These are phyloP conservation scores for Colletotrichum siamense DNA, from an alignment of 2,329 filamentous ascomycete species.

Conservation along the genomic window DNA sequence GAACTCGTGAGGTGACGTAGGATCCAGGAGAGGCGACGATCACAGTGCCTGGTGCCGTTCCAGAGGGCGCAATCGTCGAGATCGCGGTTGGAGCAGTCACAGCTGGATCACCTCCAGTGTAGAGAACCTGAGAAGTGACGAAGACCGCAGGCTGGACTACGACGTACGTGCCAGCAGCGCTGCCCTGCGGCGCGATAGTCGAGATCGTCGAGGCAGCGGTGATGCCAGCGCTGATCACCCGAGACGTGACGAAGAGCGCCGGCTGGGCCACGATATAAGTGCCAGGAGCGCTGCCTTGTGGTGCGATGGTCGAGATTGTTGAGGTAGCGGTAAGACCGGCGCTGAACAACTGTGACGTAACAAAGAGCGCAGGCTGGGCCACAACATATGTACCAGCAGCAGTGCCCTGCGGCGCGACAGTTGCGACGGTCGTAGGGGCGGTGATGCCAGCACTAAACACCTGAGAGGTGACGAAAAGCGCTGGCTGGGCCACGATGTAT, in stretches of 20 bases:
- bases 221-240: neutral
- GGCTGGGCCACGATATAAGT: conserved; percentile 13
- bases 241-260: neutral
- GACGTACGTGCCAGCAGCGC: neutral
- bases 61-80: neutral
- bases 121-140: neutral
- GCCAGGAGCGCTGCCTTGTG: neutral
- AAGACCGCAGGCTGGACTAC: neutral
- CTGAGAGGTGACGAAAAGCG: neutral
- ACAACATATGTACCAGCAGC: conserved; percentile 1
- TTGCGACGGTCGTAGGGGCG: neutral
- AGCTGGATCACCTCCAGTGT: neutral
- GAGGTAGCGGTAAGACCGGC: neutral
- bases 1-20: conserved; percentile 7
- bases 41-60: neutral
- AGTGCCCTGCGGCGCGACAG: neutral
- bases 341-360: neutral
- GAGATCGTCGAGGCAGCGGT: neutral
- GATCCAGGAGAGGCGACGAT: conserved; percentile 5
- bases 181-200: conserved; percentile 3
- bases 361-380: neutral
- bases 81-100: neutral
- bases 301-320: neutral
- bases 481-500: neutral
- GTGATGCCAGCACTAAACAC: neutral